Percentiles rank a stretch among this genome's conserved stretches.
phyloP scores from a whole-genome alignment of 2,329 filamentous ascomycete genomes.

The Orbilia brochopaga region DNA sequence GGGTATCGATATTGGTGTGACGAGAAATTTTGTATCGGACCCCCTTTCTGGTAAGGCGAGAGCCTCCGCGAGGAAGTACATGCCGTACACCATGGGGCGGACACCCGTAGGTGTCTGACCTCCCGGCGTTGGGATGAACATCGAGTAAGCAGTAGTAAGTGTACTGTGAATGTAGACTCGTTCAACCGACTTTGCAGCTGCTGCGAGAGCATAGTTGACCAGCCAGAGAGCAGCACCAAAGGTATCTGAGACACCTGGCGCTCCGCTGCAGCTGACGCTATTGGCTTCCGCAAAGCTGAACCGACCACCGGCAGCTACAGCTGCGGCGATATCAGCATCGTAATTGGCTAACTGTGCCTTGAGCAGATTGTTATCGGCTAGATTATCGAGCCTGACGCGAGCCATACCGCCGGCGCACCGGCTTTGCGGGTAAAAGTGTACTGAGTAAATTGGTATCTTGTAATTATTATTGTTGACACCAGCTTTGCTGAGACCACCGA shows the following conservation, averaged over 20 bases:
- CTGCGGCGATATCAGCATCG: constrained; percentile 52
- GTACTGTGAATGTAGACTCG: constrained; percentile 57
- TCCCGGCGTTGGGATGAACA: constrained; percentile 23
- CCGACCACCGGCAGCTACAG: constrained; percentile 28
- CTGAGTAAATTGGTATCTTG: constrained; percentile 27
- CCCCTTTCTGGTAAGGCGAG: constrained; percentile 24
- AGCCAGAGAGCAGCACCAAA: constrained; percentile 60
- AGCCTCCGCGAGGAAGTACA: constrained; percentile 39
- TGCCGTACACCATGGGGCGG: constrained; percentile 28
- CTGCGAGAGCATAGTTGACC: constrained; percentile 58
- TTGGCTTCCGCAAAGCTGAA: constrained; percentile 59
- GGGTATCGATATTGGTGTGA: constrained; percentile 14
- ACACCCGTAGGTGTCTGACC: constrained; percentile 6
- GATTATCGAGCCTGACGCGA: constrained; percentile 10
- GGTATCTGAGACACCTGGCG: constrained; percentile 59
- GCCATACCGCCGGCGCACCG: constrained; percentile 13
- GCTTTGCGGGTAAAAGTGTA: constrained; percentile 42
- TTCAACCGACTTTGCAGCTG: constrained; percentile 58
- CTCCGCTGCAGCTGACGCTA: constrained; percentile 59
- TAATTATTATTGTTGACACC: constrained; percentile 30
- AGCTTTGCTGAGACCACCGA: constrained; percentile 6
- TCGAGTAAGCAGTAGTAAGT: constrained; percentile 27
- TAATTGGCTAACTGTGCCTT: constrained; percentile 53
- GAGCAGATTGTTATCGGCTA: constrained; percentile 24
- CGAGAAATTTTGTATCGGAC: constrained; percentile 35